Base-by-base conservation (phyloP, 176 grass and related monocot genomes). In the Oryza australiensis region DNA sequence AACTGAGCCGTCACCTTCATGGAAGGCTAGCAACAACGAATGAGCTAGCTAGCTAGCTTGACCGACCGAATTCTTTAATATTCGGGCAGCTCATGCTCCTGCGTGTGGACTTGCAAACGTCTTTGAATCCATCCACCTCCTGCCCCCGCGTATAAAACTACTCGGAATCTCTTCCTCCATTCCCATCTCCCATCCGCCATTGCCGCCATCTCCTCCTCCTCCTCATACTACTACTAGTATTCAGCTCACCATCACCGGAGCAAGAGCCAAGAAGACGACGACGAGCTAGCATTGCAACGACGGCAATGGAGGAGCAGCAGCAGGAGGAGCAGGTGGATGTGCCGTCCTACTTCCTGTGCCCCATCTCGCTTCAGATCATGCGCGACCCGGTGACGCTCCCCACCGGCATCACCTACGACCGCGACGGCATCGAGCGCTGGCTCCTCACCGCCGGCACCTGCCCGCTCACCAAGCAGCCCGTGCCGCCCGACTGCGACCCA, bases 391-490 rank as follows among this genome's bases (percentile, higher is more conserved):
- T 98, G 3, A 94, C 86, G 24, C 84, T 98, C 26, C 71, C 88
- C 62, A 98, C 88, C 62, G 92, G 95, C 84, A 94, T 98, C 77
- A 93, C 92, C 80, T 98, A 94, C 84, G 95, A 98, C 32, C 92
- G 95, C 74, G 72, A 88, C 67, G 84, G 82, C 69, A 98, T 98
- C 88, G 84, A 94, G 62, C 81, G 92, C 11, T 98, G 95, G 95
- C 84, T 94, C 38, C 88, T 98, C 72, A 16, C 79, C 30, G 86
- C 35, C 66, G 73, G 62, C 27, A 82, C 85, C 26, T 98, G 95
- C 81, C 95, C 92, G n/a, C 67, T 87, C 68, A 98, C 92, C 62
- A 94, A 94, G 72, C 90, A 93, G 60, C 35, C 92, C 48, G 75
- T 86, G 30, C 30, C 73, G 55, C 65, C 74, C 0, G 88, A 89